Conservation (phyloP, 2,329 filamentous ascomycete species). For the Scedosporium aurantiacum region DNA sequence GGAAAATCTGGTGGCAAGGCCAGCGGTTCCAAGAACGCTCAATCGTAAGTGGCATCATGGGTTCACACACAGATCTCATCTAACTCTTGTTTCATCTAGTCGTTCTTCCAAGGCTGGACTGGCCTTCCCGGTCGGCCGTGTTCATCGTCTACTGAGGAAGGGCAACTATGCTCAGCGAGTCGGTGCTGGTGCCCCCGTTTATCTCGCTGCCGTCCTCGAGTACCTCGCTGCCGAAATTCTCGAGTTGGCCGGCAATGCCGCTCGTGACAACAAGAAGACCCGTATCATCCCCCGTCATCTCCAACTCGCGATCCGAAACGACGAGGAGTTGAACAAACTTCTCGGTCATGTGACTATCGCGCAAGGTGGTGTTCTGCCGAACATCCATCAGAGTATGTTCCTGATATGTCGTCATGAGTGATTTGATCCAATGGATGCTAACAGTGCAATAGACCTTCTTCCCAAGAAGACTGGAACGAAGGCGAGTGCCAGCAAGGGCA, state of each 20-base stretch:
- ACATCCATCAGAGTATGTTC: conserved; percentile 89
- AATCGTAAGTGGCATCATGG: conserved; percentile 65
- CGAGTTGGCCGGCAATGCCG: conserved; percentile 95
- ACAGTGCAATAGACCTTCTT: conserved; percentile 63
- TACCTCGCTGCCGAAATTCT: conserved; percentile 98
- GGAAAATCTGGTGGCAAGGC: conserved; percentile 99
- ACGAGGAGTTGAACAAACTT: conserved; percentile 99
- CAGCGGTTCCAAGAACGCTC: conserved; percentile 96
- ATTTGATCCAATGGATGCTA: conserved; percentile 16
- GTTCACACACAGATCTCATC: not conserved
- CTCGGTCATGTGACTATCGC: conserved; percentile 93
- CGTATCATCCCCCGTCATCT: conserved; percentile 99
- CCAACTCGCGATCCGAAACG: conserved; percentile 97
- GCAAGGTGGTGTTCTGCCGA: conserved; percentile 92
- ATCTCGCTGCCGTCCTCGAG: conserved; percentile 93
- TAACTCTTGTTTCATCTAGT: conserved; percentile 33
- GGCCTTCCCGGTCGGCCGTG: conserved; percentile 97
- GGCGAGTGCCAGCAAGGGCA: conserved; percentile 71
- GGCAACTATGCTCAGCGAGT: conserved; percentile 99
- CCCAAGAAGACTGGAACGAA: conserved; percentile 97
- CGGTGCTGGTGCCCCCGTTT: conserved; percentile 94
- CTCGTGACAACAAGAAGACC: conserved; percentile 99
- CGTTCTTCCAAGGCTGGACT: conserved; percentile 99
- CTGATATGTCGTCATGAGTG: conserved; percentile 7
- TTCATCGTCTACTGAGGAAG: conserved; percentile 97